Evolutionary conservation across 2,329 filamentous ascomycete species (phyloP), one percentile per base, ranked within the genome.

Genomic region (Domatiomyces globalis): DNA sequence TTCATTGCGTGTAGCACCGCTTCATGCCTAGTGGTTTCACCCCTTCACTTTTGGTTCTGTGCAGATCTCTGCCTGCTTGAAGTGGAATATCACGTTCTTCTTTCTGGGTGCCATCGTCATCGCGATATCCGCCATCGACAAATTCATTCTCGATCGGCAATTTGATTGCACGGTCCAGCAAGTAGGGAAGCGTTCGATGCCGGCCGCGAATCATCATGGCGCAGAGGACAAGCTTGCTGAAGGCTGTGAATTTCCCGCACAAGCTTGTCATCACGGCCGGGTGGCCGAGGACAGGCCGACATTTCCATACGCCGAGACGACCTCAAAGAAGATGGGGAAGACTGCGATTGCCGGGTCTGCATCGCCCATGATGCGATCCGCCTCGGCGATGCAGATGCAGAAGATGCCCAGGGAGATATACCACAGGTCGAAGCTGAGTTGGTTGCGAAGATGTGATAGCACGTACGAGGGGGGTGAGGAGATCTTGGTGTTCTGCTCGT

Each of bases 351-450:
- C 65, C 0, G 78, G 77, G 49, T 79, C 71, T 4, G 63, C 59
- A 1, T 72, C 65, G 18, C n/a, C 18, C n/a, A 17, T 22, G 49
- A 78, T 79, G 51, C 79, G 73, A 4, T 67, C 64, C 1, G 75
- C 76, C 62, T 84, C 81, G 46, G 81, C 78, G 42, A 77, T 73
- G 49, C 73, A 71, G 51, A 84, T 80, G 29, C 79, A 63, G 48
- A 83, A 70, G 10, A 81, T 72, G 1, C 78, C 77, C 0, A 83
- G 64, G 2, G 78, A 74, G 12, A 84, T 75, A 68, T 74, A 79
- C 80, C 81, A 84, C 15, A 84, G 68, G 60, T 84, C 81, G 62
- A 84, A 79, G 27, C 78, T 76, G 1, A 84, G 71, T 62, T 84
- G 81, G 5, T 75, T 74, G n/a, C 78, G 75, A 19, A 83, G 68